Evolutionary conservation across 495 filamentous ascomycete species (phyloP).

Genomic region (Astrothelium subdiscretum): DNA sequence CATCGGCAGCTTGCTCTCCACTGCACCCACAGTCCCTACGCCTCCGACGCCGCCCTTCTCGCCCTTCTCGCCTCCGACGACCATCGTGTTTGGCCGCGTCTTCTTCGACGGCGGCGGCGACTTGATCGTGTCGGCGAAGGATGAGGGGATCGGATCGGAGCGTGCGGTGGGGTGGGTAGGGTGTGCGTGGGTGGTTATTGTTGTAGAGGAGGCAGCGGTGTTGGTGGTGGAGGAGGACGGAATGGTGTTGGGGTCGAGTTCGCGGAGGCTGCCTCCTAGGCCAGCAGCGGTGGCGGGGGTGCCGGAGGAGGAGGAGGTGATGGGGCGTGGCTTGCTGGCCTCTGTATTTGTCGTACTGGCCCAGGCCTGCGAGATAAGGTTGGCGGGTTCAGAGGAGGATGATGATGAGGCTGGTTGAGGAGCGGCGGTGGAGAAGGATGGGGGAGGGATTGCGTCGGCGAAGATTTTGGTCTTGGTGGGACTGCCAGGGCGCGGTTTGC

Average conservation of each 20-base stretch:
- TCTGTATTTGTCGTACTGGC: too few species aligned
- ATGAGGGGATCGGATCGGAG: not conserved
- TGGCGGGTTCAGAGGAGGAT: too few species aligned
- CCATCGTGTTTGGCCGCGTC: conserved; percentile 20
- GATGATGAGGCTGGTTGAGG: too few species aligned
- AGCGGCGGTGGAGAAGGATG: conserved; percentile 1
- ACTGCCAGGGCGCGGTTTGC: conserved; percentile 15
- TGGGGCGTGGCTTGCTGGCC: too few species aligned
- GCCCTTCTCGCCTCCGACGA: not conserved
- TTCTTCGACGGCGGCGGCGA: conserved; percentile 20
- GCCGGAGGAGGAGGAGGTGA: not conserved
- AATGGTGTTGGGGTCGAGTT: conserved; percentile 28
- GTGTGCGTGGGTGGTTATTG: conserved; percentile 6
- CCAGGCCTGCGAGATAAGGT: too few species aligned
- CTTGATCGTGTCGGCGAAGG: not conserved
- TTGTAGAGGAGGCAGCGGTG: conserved; percentile 8
- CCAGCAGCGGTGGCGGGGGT: not conserved
- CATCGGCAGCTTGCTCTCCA: conserved; percentile 22
- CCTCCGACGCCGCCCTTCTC: not conserved
- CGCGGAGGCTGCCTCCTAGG: conserved; percentile 25
- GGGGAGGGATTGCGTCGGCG: conserved; percentile 20
- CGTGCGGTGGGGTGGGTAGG: not conserved
- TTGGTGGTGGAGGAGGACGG: conserved; percentile 4
- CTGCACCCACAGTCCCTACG: not conserved
- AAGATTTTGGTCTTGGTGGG: conserved; percentile 28